These are phyloP conservation scores for Lindgomyces ingoldianus DNA, from an alignment of 495 filamentous ascomycete genomes.

Conservation along the genomic window DNA sequence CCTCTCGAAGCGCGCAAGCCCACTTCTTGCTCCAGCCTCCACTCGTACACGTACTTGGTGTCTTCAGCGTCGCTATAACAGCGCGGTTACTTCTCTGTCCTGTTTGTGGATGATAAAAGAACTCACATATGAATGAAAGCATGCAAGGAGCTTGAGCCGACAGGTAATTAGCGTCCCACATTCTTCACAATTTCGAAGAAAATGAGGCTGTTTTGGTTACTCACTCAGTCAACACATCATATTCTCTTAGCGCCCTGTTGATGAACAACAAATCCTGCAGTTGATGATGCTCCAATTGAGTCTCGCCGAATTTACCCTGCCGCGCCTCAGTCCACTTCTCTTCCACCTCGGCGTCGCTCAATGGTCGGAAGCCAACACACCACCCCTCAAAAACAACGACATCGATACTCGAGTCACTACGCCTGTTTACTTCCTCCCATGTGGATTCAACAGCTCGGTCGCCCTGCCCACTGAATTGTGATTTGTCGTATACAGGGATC, in stretches of 20 bases:
- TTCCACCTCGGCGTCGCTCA: constrained; percentile 57
- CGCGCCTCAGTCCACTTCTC: constrained; percentile 59
- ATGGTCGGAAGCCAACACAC: constrained; percentile 81
- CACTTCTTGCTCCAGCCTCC: constrained; percentile 81
- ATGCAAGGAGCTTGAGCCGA: background rate
- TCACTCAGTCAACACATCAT: constrained; percentile 71
- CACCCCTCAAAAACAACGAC: constrained; percentile 89
- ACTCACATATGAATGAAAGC: background rate
- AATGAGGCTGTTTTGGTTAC: constrained; percentile 21
- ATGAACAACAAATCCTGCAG: constrained; percentile 71
- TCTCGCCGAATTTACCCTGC: constrained; percentile 46
- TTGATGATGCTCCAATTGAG: constrained; percentile 57
- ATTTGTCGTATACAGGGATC: constrained; percentile 86
- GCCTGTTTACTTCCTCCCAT: constrained; percentile 66
- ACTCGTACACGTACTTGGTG: constrained; percentile 76
- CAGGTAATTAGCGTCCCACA: background rate
- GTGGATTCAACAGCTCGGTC: constrained; percentile 64
- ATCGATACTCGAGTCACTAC: constrained; percentile 54
- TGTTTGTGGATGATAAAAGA: background rate
- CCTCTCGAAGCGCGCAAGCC: constrained; percentile 64
- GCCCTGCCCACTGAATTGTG: constrained; percentile 71
- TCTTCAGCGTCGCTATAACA: constrained; percentile 66
- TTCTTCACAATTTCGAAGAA: background rate
- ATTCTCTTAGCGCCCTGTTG: constrained; percentile 67
- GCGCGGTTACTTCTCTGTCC: background rate